Base-by-base conservation (phyloP, 2,329 filamentous ascomycete species). In the Colletotrichum destructivum region DNA sequence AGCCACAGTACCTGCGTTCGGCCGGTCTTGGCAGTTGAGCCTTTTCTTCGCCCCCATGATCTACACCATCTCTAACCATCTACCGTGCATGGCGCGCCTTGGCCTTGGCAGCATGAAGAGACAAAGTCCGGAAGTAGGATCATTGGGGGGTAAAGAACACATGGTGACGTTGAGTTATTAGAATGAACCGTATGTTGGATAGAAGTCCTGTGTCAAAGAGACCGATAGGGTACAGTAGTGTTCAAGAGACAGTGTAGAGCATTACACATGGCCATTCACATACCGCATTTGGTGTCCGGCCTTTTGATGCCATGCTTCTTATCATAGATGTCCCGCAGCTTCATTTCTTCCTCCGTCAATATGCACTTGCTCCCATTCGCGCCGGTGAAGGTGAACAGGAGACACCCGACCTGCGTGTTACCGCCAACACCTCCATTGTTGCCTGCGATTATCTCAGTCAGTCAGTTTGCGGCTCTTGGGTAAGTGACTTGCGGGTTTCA, bases 351-450 rank as follows among this genome's bases (percentile, higher is more conserved):
- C 3, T 21, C 46, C 35, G 60, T 62, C 5, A 62, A 49, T 2
- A 62, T 23, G 31, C 54, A 56, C 1, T 23, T 42, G 1, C 47
- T 35, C 9, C 61, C 47, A 4, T 54, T 63, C 1, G 18, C 61
- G 8, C 61, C 61, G 7, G 15, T 52, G 35, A 63, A 63, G 16
- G 47, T 54, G 49, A n/a, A 63, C 16, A 63, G 47, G 12, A 63
- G 47, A 18, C 61, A 63, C 5, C 61, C 61, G 2, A 26, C 61
- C 23, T 63, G 61, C 5, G 61, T 63, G 31, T 23, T 42, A 2
- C 61, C 61, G 26, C 61, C 61, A 12, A 63, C 61, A 12, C 61
- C 61, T 16, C 61, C 61, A 16, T 63, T 63, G 12, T 63, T 63
- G 38, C 61, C 61, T 63, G 38, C 2, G 12, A 3, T 8, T 23